phyloP scores from a whole-genome alignment of 352 stramenopile species.

The Pythium dissotocum region DNA sequence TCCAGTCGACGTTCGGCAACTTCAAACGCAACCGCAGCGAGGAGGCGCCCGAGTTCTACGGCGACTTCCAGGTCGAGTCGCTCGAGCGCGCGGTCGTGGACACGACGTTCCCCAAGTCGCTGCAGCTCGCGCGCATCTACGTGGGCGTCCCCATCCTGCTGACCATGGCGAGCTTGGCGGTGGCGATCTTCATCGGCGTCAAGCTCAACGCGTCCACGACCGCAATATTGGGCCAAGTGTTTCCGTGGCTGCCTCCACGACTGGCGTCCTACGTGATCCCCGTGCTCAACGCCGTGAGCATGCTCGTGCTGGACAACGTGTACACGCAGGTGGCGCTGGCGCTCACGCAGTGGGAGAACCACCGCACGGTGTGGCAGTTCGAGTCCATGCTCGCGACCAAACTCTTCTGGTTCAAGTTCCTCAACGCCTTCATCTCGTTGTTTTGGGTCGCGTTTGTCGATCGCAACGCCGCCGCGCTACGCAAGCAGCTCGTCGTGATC shows the following conservation, averaged over 20 bases:
- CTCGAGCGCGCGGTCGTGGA: constrained; percentile 46
- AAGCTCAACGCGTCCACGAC: constrained; percentile 43
- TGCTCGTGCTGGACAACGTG: constrained; percentile 72
- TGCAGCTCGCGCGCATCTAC: constrained; percentile 69
- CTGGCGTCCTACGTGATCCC: constrained; percentile 62
- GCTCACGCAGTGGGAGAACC: constrained; percentile 77
- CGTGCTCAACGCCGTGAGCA: constrained; percentile 62
- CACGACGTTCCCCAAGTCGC: constrained; percentile 55
- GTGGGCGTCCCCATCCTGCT: constrained; percentile 52
- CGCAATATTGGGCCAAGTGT: constrained; percentile 23
- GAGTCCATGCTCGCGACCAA: constrained; percentile 78
- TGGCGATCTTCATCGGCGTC: constrained; percentile 60
- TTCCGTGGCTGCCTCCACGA: constrained; percentile 41
- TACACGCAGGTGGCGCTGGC: constrained; percentile 61
- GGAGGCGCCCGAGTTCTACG: constrained; percentile 55
- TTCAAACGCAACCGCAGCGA: constrained; percentile 62
- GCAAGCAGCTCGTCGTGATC: constrained; percentile 70
- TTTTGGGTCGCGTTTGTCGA: constrained; percentile 81
- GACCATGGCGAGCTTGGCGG: constrained; percentile 47
- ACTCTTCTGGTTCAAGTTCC: constrained; percentile 82
- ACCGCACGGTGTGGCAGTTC: constrained; percentile 76
- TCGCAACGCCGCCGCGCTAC: constrained; percentile 42
- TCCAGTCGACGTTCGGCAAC: constrained; percentile 80
- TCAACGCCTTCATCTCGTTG: constrained; percentile 82
- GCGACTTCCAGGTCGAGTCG: constrained; percentile 65